These are phyloP conservation scores for Taiozyma sp. DNA, from an alignment of 1,139 yeast genomes.

Conservation along the genomic window DNA sequence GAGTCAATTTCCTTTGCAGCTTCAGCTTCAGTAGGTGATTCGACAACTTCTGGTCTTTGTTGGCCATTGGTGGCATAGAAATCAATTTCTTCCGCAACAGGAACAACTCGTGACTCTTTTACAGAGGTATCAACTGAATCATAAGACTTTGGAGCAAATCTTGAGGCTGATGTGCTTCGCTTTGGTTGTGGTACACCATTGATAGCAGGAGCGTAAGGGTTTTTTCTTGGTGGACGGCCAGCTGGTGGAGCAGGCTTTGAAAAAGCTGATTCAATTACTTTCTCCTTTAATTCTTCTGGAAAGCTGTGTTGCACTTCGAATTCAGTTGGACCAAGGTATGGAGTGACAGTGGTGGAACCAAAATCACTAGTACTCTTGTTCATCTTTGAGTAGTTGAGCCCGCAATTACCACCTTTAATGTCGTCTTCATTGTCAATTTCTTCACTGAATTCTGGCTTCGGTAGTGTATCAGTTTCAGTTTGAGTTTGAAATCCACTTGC, in stretches of 20 bases:
- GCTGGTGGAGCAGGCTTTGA: background rate
- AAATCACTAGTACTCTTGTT: slow-evolving; percentile 10
- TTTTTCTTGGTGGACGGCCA: slow-evolving; percentile 8
- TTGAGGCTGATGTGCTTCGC: slow-evolving; percentile 12
- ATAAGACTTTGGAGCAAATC: slow-evolving; percentile 18
- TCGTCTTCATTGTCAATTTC: background rate
- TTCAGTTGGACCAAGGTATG: slow-evolving; percentile 11
- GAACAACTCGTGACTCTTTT: background rate
- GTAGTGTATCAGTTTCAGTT: background rate
- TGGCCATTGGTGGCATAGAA: slow-evolving; percentile 11
- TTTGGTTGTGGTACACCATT: background rate
- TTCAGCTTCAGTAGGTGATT: slow-evolving; percentile 1
- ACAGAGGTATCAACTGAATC: slow-evolving; percentile 4
- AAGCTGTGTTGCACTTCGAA: slow-evolving; percentile 2
- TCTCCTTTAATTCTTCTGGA: slow-evolving; percentile 4
- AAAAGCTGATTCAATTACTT: background rate
- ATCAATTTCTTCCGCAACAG: slow-evolving; percentile 12
- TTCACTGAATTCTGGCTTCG: background rate
- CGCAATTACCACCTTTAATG: background rate
- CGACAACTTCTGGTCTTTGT: slow-evolving; percentile 4
- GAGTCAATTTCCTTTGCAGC: background rate
- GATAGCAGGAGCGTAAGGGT: background rate
- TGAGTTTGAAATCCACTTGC: background rate
- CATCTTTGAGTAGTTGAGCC: background rate
- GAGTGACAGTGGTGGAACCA: slow-evolving; percentile 14